Percentiles rank a stretch among this genome's conserved stretches.
These are phyloP conservation scores for Achlya hypogyna DNA, from an alignment of 352 stramenopile species.

Conservation along the genomic window DNA sequence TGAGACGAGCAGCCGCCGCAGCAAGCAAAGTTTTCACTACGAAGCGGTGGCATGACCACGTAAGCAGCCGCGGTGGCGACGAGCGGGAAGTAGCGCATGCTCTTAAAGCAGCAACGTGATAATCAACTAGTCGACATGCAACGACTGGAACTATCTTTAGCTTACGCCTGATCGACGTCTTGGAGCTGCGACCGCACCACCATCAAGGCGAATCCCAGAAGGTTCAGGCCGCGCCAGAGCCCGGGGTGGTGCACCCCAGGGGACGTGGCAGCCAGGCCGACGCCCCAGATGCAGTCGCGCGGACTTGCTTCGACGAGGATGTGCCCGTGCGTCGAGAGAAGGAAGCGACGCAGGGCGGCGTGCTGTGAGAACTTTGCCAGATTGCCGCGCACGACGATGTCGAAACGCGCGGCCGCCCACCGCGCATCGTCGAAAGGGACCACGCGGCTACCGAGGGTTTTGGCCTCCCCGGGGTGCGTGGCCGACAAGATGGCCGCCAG, in stretches of 20 bases:
- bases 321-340: background rate
- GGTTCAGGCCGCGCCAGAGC: slow-evolving; percentile 6
- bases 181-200: background rate
- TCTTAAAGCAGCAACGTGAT: no score
- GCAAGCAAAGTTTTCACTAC: slow-evolving; percentile 49
- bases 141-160: no score
- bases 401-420: background rate
- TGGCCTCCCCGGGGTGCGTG: background rate
- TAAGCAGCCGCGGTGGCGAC: background rate
- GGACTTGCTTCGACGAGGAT: slow-evolving; percentile 15
- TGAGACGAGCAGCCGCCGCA: slow-evolving; percentile 59
- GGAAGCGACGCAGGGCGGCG: background rate
- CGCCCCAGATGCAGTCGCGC: slow-evolving; percentile 6
- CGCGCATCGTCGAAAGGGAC: background rate
- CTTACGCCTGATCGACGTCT: no score
- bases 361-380: slow-evolving; percentile 1
- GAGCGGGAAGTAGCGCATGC: background rate
- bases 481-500: background rate
- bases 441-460: slow-evolving; percentile 3
- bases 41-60: slow-evolving; percentile 1
- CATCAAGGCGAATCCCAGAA: slow-evolving; percentile 12
- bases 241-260: background rate
- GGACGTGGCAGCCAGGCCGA: background rate
- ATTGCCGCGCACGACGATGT: slow-evolving; percentile 10
- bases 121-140: no score